These are phyloP conservation scores for Zea luxurians DNA, from an alignment of 176 grass and related monocot species.

Conservation along the genomic window DNA sequence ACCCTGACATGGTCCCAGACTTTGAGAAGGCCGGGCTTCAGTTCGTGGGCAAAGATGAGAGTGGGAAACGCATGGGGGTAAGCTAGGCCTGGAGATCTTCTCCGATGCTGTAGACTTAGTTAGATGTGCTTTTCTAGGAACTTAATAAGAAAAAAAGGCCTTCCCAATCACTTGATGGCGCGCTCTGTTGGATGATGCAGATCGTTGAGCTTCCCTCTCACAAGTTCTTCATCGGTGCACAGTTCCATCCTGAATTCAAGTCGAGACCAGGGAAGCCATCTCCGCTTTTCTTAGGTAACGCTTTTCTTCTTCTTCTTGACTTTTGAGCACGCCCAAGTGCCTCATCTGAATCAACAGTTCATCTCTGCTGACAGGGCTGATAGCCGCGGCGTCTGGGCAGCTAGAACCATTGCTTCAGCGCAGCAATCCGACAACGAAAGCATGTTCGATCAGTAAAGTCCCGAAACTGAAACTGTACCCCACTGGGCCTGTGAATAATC, in stretches of 20 bases:
- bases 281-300: constrained; percentile 91
- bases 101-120: constrained; percentile 34
- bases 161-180: constrained; percentile 22
- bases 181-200: constrained; percentile 45
- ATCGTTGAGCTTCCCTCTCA: constrained; percentile 83
- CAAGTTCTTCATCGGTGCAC: constrained; percentile 74
- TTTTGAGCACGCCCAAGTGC: constrained; percentile 1
- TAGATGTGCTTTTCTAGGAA: not conserved
- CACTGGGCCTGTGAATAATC: constrained; percentile 41
- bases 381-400: constrained; percentile 72
- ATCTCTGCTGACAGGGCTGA: constrained; percentile 56
- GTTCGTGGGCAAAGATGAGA: constrained; percentile 94
- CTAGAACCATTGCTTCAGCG: constrained; percentile 54
- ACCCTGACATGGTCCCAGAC: constrained; percentile 80
- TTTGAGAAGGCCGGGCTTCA: constrained; percentile 84
- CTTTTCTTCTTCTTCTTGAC: not conserved
- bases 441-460: not conserved
- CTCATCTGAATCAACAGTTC: constrained; percentile 10
- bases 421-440: not conserved
- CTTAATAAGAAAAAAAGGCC: not conserved
- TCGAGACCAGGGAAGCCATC: constrained; percentile 86
- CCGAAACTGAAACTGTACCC: constrained; percentile 25
- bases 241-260: constrained; percentile 98
- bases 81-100: not conserved
- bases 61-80: constrained; percentile 87